A percentile compares a stretch with the other conserved stretches of the same genome.
These are phyloP conservation scores for maize (Zea mays) DNA, from an alignment of 176 grass and related monocot genomes.

Conservation along the genomic window Zm-B73-REFERENCE-NAM-5.0 NC_050102.1:161972001-161972500, in stretches of 20 bases:
- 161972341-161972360: slow-evolving; percentile 70
- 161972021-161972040: slow-evolving; percentile 16
- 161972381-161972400: slow-evolving; percentile 83
- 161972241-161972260: slow-evolving; percentile 27
- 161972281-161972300: slow-evolving; percentile 37
- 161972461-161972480: background rate
- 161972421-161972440: slow-evolving; percentile 87
- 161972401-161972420: slow-evolving; percentile 98
- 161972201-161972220: slow-evolving; percentile 79
- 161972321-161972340: slow-evolving; percentile 97
- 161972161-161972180: slow-evolving; percentile 89
- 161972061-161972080: slow-evolving; percentile 13
- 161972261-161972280: slow-evolving; percentile 16
- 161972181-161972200: slow-evolving; percentile 91
- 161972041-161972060: background rate
- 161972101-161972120: background rate
- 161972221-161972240: slow-evolving; percentile 28
- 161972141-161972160: slow-evolving; percentile 77
- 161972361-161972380: slow-evolving; percentile 60
- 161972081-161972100: slow-evolving; percentile 15
- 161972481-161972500: background rate
- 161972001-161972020: background rate
- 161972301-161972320: slow-evolving; percentile 73
- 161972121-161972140: slow-evolving; percentile 48
- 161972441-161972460: slow-evolving; percentile 26